These are phyloP conservation scores for Boechera stricta DNA, from an alignment of 345 rosid genomes.

Conservation along the genomic window DNA sequence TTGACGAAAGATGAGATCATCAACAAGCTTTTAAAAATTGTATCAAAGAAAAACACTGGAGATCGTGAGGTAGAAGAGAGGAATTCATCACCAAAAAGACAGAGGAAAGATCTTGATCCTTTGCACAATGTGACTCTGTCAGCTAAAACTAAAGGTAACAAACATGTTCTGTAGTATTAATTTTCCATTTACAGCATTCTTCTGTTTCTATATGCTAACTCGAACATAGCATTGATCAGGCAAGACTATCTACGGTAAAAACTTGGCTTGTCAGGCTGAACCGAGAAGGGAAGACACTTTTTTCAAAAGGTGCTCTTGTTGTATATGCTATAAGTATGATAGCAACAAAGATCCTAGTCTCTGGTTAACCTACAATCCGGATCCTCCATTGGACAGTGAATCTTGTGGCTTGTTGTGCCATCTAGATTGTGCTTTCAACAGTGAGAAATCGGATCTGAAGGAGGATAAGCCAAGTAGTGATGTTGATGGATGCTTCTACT, in stretches of 20 bases:
- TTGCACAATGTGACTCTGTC: neutral
- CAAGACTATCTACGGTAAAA: constrained; percentile 41
- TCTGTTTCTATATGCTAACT: constrained; percentile 12
- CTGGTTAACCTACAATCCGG: constrained; percentile 69
- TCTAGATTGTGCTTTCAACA: constrained; percentile 58
- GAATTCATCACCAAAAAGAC: constrained; percentile 8
- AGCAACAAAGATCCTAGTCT: constrained; percentile 75
- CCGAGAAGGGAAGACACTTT: constrained; percentile 47
- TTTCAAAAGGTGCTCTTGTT: constrained; percentile 75
- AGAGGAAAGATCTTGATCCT: constrained; percentile 32
- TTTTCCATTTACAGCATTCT: neutral
- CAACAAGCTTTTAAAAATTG: constrained; percentile 54
- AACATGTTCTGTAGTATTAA: neutral
- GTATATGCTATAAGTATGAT: constrained; percentile 64
- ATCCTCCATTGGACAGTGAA: constrained; percentile 42
- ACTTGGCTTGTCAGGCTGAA: constrained; percentile 65
- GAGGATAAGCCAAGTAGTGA: constrained; percentile 6
- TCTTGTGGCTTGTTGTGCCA: constrained; percentile 74
- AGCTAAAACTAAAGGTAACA: constrained; percentile 19
- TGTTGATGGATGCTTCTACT: constrained; percentile 58
- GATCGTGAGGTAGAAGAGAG: constrained; percentile 14
- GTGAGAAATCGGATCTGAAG: constrained; percentile 52
- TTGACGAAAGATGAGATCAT: constrained; percentile 59
- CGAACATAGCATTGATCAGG: constrained; percentile 8
- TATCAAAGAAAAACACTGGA: constrained; percentile 34